Conservation (phyloP, 2,329 filamentous ascomycete genomes). For the Mollisia scopiformis region DNA sequence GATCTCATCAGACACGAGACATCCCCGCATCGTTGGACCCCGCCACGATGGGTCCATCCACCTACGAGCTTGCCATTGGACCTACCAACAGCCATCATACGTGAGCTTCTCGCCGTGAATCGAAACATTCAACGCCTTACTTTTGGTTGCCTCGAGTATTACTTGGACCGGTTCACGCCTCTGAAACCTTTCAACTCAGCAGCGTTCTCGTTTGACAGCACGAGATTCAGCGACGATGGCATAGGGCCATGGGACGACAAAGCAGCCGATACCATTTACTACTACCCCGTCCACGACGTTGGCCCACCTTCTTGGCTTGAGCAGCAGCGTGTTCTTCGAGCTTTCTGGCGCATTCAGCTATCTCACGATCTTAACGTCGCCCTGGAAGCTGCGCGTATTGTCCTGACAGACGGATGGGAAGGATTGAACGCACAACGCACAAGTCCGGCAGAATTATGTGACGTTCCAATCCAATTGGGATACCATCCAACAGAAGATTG, state of each 20-base stretch:
- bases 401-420: background rate
- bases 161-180: constrained; percentile 11
- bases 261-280: background rate
- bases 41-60: background rate
- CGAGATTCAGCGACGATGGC: background rate
- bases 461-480: background rate
- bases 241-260: constrained; percentile 6
- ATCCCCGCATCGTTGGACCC: constrained; percentile 3
- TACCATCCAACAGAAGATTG: background rate
- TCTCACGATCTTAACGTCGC: constrained; percentile 1
- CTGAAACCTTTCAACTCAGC: constrained; percentile 8
- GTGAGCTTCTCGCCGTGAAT: constrained; percentile 9
- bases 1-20: constrained; percentile 8
- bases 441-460: background rate
- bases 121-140: constrained; percentile 9
- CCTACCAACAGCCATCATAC: background rate
- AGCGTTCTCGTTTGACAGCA: constrained; percentile 4
- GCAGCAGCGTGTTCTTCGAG: constrained; percentile 15
- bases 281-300: constrained; percentile 11
- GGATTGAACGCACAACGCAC: background rate
- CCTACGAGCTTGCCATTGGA: background rate
- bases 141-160: constrained; percentile 13
- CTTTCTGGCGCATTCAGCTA: constrained; percentile 15
- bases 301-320: constrained; percentile 13
- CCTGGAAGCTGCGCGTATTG: background rate